phyloP scores from a whole-genome alignment of 2,329 filamentous ascomycete genomes.

The Cyphellophora attinorum region DNA sequence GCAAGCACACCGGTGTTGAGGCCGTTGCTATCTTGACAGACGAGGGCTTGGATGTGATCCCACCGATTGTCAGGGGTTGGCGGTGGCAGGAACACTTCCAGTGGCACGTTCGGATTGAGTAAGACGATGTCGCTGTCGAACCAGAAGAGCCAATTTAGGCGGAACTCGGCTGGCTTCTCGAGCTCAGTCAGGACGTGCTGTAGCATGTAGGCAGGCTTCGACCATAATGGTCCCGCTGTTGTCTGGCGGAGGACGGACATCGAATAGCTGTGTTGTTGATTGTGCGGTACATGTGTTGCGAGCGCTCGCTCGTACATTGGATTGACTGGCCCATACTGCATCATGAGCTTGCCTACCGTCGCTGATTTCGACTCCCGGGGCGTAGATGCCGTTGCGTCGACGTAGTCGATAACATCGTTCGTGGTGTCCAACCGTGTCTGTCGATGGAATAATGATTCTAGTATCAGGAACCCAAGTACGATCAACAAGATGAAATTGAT shows the following conservation, averaged over 20 bases:
- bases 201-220: slow-evolving; percentile 19
- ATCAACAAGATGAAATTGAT: background rate
- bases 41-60: slow-evolving; percentile 22
- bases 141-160: slow-evolving; percentile 29
- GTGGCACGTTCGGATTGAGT: slow-evolving; percentile 25
- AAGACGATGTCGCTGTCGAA: slow-evolving; percentile 25
- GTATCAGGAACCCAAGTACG: background rate
- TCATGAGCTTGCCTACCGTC: slow-evolving; percentile 24
- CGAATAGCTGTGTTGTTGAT: slow-evolving; percentile 24
- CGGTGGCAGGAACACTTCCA: slow-evolving; percentile 27
- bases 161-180: slow-evolving; percentile 21
- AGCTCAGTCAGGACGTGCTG: slow-evolving; percentile 24
- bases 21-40: slow-evolving; percentile 24
- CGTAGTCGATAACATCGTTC: background rate
- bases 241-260: slow-evolving; percentile 22
- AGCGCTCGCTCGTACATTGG: slow-evolving; percentile 27
- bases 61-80: slow-evolving; percentile 20
- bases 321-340: slow-evolving; percentile 25
- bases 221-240: slow-evolving; percentile 3
- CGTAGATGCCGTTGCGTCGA: background rate
- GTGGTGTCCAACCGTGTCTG: background rate
- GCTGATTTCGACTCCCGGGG: background rate
- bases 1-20: slow-evolving; percentile 27
- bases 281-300: slow-evolving; percentile 25
- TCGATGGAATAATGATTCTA: background rate